Evolutionary conservation across 2,329 filamentous ascomycete genomes (phyloP), one percentile per base, ranked within the genome.

Genomic region (Coniochaeta ligniaria): DNA sequence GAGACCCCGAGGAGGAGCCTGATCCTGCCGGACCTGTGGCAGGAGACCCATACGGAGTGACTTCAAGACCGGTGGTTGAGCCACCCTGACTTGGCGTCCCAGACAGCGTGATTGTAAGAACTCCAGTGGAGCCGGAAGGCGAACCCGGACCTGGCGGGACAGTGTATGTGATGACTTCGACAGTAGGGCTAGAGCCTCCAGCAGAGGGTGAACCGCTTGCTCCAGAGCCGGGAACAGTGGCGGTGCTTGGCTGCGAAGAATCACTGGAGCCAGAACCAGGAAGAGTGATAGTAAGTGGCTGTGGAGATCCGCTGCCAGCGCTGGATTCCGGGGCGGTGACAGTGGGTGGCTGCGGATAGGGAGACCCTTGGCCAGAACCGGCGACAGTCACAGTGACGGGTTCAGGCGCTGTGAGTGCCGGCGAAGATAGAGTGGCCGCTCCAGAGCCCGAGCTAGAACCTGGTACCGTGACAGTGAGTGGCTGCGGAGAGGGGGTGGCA

Each of bases 81-180:
- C 11, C 24, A 24, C 54, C 11, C 6, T 47, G 26, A 3, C 35
- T 38, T 6, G 9, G 24, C 14, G 60, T 14, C 47, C 28, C 36
- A 20, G 59, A 58, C 6, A 57, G 36, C 5, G 66, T 66, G 33
- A 64, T 31, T 0, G 66, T 68, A 55, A 67, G 59, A 6, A 64
- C 61, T 3, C 63, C 66, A 38, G 63, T 66, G 47, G 65, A 66
- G 11, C 59, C 63, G 24, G 65, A 60, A 7, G 59, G 47, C 7
- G 55, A 61, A 26, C 61, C 65, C 2, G 54, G 54, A 20, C 38
- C 36, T 4, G 63, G 45, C 31, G 63, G 57, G 22, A 66, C 60
- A 3, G 65, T 66, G 60, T 62, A 66, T 16, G 63, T 66, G 33
- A 66, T 59, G 17, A 64, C 26, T 31, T 61, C 43, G 36, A 31